Conservation (phyloP, 2,329 filamentous ascomycete species). For the Claviceps africana region DNA sequence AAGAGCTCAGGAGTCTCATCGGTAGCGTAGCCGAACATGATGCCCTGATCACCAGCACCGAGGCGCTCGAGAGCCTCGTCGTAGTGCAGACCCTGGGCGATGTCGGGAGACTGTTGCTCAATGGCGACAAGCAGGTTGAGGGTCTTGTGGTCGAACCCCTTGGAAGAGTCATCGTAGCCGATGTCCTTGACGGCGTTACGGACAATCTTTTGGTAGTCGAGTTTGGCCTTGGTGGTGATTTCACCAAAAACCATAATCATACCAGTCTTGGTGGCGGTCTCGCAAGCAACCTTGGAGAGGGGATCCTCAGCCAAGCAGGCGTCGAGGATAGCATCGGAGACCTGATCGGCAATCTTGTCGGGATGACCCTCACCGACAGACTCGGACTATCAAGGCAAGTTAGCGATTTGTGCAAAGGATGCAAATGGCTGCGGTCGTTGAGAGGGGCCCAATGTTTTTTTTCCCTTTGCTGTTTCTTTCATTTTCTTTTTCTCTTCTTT, state of each 20-base stretch:
- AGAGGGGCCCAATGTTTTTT: not conserved
- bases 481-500: not conserved
- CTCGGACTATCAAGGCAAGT: slow-evolving; percentile 47
- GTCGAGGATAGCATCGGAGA: slow-evolving; percentile 97
- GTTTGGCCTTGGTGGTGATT: slow-evolving; percentile 87
- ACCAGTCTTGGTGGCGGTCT: slow-evolving; percentile 98
- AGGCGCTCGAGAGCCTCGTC: slow-evolving; percentile 95
- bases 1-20: slow-evolving; percentile 97
- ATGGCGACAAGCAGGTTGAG: slow-evolving; percentile 97
- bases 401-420: slow-evolving; percentile 8
- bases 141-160: slow-evolving; percentile 99
- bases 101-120: slow-evolving; percentile 97
- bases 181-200: slow-evolving; percentile 94
- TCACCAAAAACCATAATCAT: slow-evolving; percentile 99
- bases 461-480: not conserved
- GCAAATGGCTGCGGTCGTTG: not conserved
- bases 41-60: slow-evolving; percentile 98
- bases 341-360: slow-evolving; percentile 96
- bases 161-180: slow-evolving; percentile 89
- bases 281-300: slow-evolving; percentile 96
- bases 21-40: slow-evolving; percentile 99
- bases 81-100: slow-evolving; percentile 97
- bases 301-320: slow-evolving; percentile 90
- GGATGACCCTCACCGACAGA: slow-evolving; percentile 84
- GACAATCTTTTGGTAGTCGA: slow-evolving; percentile 98